Evolutionary conservation across 768 basidiomycete genomes (phyloP).

Genomic region (Psilocybe subaeruginosa): DNA sequence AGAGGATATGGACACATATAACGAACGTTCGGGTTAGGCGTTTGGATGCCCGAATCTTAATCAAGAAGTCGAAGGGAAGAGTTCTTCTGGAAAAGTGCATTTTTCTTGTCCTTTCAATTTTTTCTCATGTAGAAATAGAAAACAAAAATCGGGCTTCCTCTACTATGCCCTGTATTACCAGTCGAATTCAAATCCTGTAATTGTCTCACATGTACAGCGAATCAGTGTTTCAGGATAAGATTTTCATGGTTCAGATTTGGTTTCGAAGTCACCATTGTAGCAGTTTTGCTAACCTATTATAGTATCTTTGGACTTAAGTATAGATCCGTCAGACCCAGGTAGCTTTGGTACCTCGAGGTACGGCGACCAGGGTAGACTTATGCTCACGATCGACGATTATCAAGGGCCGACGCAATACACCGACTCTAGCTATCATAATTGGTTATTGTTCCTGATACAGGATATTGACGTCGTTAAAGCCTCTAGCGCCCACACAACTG

Average conservation of each 20-base stretch:
- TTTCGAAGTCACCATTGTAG: not conserved
- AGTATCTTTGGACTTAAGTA: not conserved
- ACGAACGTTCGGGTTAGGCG: not conserved
- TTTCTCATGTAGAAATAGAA: conserved; percentile 18
- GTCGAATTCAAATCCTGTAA: not conserved
- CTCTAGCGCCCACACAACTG: conserved; percentile 5
- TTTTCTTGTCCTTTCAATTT: not conserved
- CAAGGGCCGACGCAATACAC: not conserved
- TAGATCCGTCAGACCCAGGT: not conserved
- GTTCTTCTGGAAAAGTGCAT: not conserved
- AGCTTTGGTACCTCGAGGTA: not conserved
- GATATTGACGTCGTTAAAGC: conserved; percentile 10
- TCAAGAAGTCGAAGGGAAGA: not conserved
- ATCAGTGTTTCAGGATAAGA: not conserved
- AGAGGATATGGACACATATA: not conserved
- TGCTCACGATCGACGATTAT: not conserved
- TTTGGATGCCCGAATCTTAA: not conserved
- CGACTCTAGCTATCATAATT: not conserved
- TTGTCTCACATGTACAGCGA: not conserved
- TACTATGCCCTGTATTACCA: conserved; percentile 3
- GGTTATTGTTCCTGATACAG: not conserved
- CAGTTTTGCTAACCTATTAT: not conserved
- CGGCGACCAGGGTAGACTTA: not conserved
- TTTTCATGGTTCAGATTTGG: not conserved
- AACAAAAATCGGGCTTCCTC: conserved; percentile 7